A percentile compares a stretch with the other conserved stretches of the same genome.
These are phyloP conservation scores for Fusarium goolgardi DNA, from an alignment of 2,329 filamentous ascomycete species.

Conservation along the genomic window DNA sequence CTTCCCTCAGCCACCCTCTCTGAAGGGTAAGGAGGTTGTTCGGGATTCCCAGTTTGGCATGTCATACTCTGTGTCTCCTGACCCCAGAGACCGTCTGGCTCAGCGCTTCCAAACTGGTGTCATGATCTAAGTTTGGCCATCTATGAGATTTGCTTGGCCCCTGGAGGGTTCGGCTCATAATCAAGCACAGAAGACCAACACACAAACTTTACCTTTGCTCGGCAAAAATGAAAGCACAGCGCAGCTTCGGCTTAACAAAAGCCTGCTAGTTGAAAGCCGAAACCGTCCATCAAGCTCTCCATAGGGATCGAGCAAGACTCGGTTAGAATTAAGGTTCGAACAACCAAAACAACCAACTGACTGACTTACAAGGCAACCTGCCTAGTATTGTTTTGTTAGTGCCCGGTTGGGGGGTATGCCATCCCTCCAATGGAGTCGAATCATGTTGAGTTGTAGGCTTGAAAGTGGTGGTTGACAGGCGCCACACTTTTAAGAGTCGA, in stretches of 20 bases:
- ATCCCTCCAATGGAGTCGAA: neutral
- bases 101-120: conserved; percentile 30
- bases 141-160: conserved; percentile 40
- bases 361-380: neutral
- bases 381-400: neutral
- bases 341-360: neutral
- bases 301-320: conserved; percentile 30
- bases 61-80: conserved; percentile 53
- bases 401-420: conserved; percentile 2
- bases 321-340: conserved; percentile 1
- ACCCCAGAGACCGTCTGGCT: conserved; percentile 50
- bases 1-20: conserved; percentile 44
- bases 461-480: conserved; percentile 18
- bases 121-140: conserved; percentile 31
- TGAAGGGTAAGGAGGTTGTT: conserved; percentile 59
- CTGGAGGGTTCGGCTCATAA: conserved; percentile 54
- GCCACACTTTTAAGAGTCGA: conserved; percentile 12
- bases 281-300: conserved; percentile 28
- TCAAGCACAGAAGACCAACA: neutral
- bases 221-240: neutral
- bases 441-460: conserved; percentile 7
- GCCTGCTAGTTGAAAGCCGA: conserved; percentile 1
- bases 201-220: neutral
- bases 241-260: conserved; percentile 6
- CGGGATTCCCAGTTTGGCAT: conserved; percentile 50